Percentiles rank a stretch among this genome's conserved stretches.
phyloP scores from a whole-genome alignment of 192 early-diverging fungal species.

The Backusella sp. region DNA sequence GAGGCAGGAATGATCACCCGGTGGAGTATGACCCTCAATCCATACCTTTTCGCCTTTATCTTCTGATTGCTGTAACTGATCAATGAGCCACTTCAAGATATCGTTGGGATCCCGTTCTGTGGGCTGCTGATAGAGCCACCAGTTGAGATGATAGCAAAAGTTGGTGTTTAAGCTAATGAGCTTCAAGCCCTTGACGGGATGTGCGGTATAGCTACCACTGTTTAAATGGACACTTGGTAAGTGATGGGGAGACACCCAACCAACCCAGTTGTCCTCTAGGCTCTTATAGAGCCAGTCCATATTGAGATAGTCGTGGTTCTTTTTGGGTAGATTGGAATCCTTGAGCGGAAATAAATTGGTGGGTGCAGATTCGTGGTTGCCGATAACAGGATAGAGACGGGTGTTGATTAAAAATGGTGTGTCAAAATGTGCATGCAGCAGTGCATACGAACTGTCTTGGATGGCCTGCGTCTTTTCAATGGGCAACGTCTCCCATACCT shows the following conservation, averaged over 20 bases:
- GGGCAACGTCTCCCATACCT: conserved; percentile 48
- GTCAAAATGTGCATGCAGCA: conserved; percentile 37
- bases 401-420: conserved; percentile 25
- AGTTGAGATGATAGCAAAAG: conserved; percentile 60
- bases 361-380: conserved; percentile 56
- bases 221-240: conserved; percentile 37
- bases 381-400: conserved; percentile 47
- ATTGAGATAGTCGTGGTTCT: conserved; percentile 17
- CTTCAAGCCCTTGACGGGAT: conserved; percentile 41
- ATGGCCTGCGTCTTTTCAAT: conserved; percentile 37
- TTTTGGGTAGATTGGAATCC: not conserved
- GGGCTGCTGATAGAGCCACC: conserved; percentile 45
- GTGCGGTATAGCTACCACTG: conserved; percentile 48
- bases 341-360: conserved; percentile 40
- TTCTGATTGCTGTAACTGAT: conserved; percentile 49
- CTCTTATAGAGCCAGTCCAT: conserved; percentile 46
- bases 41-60: conserved; percentile 50
- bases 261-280: conserved; percentile 45
- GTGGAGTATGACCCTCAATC: conserved; percentile 54
- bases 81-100: conserved; percentile 48
- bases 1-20: conserved; percentile 43
- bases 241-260: conserved; percentile 35
- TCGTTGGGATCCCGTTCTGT: conserved; percentile 43
- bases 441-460: conserved; percentile 36
- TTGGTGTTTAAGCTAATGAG: conserved; percentile 58